phyloP scores from a whole-genome alignment of 208 protist genomes.

The Tritrichomonas musculus region DNA sequence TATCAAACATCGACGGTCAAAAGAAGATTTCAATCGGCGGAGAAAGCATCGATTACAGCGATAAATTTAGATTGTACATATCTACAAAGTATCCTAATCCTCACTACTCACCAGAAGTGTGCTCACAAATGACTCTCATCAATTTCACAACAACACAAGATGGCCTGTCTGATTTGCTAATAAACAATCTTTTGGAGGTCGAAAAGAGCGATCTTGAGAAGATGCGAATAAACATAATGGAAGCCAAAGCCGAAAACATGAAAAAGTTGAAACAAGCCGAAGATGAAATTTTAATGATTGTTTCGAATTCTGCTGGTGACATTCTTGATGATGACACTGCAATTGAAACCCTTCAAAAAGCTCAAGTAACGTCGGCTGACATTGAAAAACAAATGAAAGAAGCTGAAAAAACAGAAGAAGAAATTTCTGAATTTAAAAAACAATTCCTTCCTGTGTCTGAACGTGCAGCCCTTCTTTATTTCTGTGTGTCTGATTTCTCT shows the following conservation, averaged over 20 bases:
- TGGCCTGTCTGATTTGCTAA: constrained; percentile 92
- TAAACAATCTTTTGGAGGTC: constrained; percentile 88
- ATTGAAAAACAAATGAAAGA: constrained; percentile 74
- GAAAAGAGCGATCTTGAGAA: constrained; percentile 91
- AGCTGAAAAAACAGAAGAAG: constrained; percentile 74
- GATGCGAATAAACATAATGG: constrained; percentile 75
- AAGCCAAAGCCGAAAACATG: constrained; percentile 92
- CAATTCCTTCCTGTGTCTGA: constrained; percentile 75
- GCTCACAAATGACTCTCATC: constrained; percentile 91
- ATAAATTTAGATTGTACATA: constrained; percentile 85
- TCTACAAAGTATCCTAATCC: constrained; percentile 95
- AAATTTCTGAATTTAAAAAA: constrained; percentile 76
- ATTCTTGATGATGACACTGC: constrained; percentile 91
- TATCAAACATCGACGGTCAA: constrained; percentile 74
- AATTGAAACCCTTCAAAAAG: constrained; percentile 82
- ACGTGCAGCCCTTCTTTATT: constrained; percentile 79
- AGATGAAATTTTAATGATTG: constrained; percentile 81
- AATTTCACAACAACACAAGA: constrained; percentile 96
- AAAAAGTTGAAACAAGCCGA: constrained; percentile 91
- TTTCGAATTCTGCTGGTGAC: constrained; percentile 71
- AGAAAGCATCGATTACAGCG: constrained; percentile 56
- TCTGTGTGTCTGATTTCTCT: constrained; percentile 69
- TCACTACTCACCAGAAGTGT: constrained; percentile 92
- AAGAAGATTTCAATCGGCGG: constrained; percentile 11
- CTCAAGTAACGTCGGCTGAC: constrained; percentile 60